phyloP scores from a whole-genome alignment of 306 rosid species.

The Cucumis cinereus region DNA sequence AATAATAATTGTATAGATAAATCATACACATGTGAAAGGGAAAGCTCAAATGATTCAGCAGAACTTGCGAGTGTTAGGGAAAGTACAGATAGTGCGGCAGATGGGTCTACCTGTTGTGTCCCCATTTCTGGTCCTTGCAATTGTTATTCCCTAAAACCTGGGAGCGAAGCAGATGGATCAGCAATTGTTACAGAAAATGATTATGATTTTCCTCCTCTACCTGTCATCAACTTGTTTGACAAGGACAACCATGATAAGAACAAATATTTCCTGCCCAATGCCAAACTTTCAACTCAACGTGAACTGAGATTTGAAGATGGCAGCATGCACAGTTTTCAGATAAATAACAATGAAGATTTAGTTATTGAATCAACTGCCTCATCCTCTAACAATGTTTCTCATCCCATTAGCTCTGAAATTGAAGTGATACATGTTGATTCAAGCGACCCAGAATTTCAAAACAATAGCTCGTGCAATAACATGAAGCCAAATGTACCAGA shows the following conservation, averaged over 20 bases:
- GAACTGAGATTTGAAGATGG: slow-evolving; percentile 40
- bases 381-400: slow-evolving; percentile 26
- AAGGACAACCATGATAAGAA: slow-evolving; percentile 29
- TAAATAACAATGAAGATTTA: slow-evolving; percentile 57
- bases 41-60: slow-evolving; percentile 40
- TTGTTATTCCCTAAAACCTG: slow-evolving; percentile 31
- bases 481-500: slow-evolving; percentile 48
- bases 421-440: slow-evolving; percentile 38
- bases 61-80: slow-evolving; percentile 45
- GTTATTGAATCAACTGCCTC: slow-evolving; percentile 47
- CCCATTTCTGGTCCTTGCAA: slow-evolving; percentile 27
- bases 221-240: slow-evolving; percentile 50
- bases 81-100: slow-evolving; percentile 36
- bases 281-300: slow-evolving; percentile 20
- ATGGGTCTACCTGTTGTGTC: slow-evolving; percentile 23
- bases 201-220: slow-evolving; percentile 60
- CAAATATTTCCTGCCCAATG: slow-evolving; percentile 21
- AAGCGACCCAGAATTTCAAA: slow-evolving; percentile 25
- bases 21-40: slow-evolving; percentile 28
- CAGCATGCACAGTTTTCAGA: slow-evolving; percentile 62
- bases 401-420: slow-evolving; percentile 36
- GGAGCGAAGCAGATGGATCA: slow-evolving; percentile 41
- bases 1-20: slow-evolving; percentile 31
- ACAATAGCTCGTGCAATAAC: slow-evolving; percentile 23
- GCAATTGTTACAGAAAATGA: slow-evolving; percentile 25